Evolutionary conservation across 192 early-diverging fungal species (phyloP).

Genomic region (Rhizophagus prolifer): DNA sequence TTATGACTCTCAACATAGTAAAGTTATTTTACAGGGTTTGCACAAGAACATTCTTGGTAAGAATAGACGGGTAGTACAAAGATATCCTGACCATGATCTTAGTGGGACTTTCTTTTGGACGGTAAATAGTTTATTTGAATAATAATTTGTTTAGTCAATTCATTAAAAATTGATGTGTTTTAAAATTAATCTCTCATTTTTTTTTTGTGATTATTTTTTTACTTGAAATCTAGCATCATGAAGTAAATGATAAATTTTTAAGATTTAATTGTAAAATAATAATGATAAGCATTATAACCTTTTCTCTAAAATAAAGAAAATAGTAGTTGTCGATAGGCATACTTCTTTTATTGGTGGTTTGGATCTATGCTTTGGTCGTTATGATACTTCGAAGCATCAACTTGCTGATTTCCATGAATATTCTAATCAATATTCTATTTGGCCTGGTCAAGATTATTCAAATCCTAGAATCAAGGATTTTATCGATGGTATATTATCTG

Average conservation of each 20-base stretch:
- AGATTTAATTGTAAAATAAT: background rate
- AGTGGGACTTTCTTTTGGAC: conserved; percentile 88
- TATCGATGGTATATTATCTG: conserved; percentile 41
- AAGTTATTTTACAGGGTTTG: conserved; percentile 68
- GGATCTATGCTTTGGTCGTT: conserved; percentile 83
- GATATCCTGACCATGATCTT: conserved; percentile 83
- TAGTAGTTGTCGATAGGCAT: conserved; percentile 65
- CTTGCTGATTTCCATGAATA: conserved; percentile 67
- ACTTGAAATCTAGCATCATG: conserved; percentile 48
- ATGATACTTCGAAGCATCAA: conserved; percentile 76
- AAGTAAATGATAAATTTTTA: conserved; percentile 31
- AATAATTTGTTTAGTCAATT: too few species aligned
- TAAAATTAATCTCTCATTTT: background rate
- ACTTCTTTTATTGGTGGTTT: conserved; percentile 80
- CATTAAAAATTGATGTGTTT: background rate
- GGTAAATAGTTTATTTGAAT: conserved; percentile 14
- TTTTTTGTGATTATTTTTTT: background rate
- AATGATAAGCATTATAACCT: background rate
- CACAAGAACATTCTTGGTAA: conserved; percentile 76
- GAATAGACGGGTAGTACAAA: conserved; percentile 52
- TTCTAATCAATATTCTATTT: conserved; percentile 46
- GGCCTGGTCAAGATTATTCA: conserved; percentile 83
- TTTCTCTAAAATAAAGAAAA: conserved; percentile 45
- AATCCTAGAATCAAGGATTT: conserved; percentile 87
- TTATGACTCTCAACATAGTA: conserved; percentile 73